A percentile compares a stretch with the other conserved stretches of the same genome.
Evolutionary conservation across 1,284 basidiomycete species (phyloP).

Genomic region (Polyporus tsugae): DNA sequence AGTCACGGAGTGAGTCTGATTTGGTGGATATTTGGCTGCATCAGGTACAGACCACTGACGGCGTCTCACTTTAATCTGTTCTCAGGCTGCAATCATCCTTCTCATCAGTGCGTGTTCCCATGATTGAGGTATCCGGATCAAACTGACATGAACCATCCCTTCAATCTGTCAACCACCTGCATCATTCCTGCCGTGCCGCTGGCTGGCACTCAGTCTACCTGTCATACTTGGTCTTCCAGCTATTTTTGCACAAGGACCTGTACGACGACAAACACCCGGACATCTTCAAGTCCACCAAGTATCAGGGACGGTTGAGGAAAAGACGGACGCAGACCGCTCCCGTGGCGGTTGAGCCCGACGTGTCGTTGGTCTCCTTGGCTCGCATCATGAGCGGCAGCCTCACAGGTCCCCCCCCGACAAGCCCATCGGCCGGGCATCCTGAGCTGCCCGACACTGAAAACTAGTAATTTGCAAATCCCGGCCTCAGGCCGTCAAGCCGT

Average conservation of each 20-base stretch:
- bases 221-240: slow-evolving; percentile 84
- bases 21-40: neutral
- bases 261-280: slow-evolving; percentile 61
- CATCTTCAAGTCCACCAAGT: slow-evolving; percentile 50
- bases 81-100: slow-evolving; percentile 78
- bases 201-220: slow-evolving; percentile 65
- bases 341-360: neutral
- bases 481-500: too few species aligned
- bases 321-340: slow-evolving; percentile 21
- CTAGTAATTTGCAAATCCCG: too few species aligned
- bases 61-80: slow-evolving; percentile 1
- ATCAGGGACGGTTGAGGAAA: slow-evolving; percentile 34
- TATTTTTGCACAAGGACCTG: slow-evolving; percentile 83
- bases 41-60: slow-evolving; percentile 23
- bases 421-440: neutral
- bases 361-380: neutral
- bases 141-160: neutral
- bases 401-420: neutral
- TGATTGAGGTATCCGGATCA: neutral
- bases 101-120: slow-evolving; percentile 64
- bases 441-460: neutral
- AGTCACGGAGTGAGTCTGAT: slow-evolving; percentile 74
- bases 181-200: neutral
- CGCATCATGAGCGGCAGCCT: slow-evolving; percentile 2
- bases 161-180: slow-evolving; percentile 10